Conservation (phyloP, 352 stramenopile genomes). For the Nothophytophthora sp. region DNA sequence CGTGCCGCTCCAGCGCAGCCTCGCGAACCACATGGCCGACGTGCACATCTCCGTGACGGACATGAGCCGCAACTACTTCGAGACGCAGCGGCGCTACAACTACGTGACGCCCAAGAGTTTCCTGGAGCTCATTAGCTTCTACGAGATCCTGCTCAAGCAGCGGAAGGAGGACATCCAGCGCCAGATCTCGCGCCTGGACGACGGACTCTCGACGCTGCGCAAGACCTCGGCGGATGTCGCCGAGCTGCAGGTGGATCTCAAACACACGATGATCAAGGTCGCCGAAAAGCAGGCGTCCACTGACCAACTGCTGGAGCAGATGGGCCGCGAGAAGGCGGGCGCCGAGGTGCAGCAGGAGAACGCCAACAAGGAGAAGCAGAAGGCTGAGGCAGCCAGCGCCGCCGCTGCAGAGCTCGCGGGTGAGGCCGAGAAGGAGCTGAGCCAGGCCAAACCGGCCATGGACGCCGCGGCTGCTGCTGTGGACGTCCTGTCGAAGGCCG, state of each 20-base stretch:
- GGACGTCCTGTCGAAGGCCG: constrained; percentile 96
- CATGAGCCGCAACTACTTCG: constrained; percentile 95
- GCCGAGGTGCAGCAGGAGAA: constrained; percentile 95
- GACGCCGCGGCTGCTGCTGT: constrained; percentile 94
- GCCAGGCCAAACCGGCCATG: constrained; percentile 96
- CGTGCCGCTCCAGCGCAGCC: constrained; percentile 78
- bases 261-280: constrained; percentile 96
- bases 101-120: constrained; percentile 99
- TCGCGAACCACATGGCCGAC: constrained; percentile 97
- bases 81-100: constrained; percentile 96
- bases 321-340: constrained; percentile 92
- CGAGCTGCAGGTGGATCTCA: constrained; percentile 95
- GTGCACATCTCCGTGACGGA: constrained; percentile 97
- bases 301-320: constrained; percentile 94
- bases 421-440: constrained; percentile 95
- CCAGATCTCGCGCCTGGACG: constrained; percentile 96
- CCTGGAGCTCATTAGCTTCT: constrained; percentile 98
- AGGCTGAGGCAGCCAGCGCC: constrained; percentile 92
- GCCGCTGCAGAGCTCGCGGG: constrained; percentile 93
- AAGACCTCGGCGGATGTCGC: constrained; percentile 97
- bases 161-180: constrained; percentile 95
- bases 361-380: constrained; percentile 93
- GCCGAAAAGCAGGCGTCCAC: constrained; percentile 96
- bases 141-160: constrained; percentile 95
- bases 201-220: constrained; percentile 95